Percentiles rank a stretch among this genome's conserved stretches.
These are phyloP conservation scores for Kodamaea restingae DNA, from an alignment of 805 yeast genomes.

Conservation along the genomic window DNA sequence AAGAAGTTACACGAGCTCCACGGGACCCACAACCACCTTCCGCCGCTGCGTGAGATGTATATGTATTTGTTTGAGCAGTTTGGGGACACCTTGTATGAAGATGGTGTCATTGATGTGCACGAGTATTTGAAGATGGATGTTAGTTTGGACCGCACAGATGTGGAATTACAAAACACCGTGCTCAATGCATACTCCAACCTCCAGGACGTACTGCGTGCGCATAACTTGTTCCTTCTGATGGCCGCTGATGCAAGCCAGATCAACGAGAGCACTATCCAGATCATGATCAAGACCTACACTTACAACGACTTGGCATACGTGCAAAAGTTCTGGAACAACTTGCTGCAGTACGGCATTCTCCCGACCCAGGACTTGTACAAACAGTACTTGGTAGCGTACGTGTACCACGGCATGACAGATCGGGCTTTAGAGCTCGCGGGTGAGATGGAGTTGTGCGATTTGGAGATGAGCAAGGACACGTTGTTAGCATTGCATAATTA, in stretches of 20 bases:
- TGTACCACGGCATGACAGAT: constrained; percentile 57
- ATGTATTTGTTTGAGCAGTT: constrained; percentile 56
- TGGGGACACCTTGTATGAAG: constrained; percentile 54
- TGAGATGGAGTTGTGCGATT: constrained; percentile 45
- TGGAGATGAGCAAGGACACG: constrained; percentile 41
- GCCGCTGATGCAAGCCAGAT: constrained; percentile 53
- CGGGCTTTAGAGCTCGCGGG: constrained; percentile 52
- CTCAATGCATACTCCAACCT: constrained; percentile 61
- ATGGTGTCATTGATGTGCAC: constrained; percentile 64
- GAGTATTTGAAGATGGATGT: constrained; percentile 60
- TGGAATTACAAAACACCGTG: constrained; percentile 55
- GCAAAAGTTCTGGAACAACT: constrained; percentile 56
- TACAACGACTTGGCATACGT: constrained; percentile 53
- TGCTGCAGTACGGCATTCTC: constrained; percentile 48
- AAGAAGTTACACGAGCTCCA: constrained; percentile 52
- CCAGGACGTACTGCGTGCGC: constrained; percentile 51
- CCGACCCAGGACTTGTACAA: constrained; percentile 52
- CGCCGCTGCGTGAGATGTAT: constrained; percentile 51
- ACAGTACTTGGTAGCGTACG: constrained; percentile 66
- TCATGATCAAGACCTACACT: constrained; percentile 63
- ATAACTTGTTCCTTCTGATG: constrained; percentile 59
- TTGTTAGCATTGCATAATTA: constrained; percentile 46
- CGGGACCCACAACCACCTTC: constrained; percentile 25
- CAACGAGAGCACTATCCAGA: constrained; percentile 59
- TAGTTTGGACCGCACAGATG: constrained; percentile 47